These are phyloP conservation scores for Globisporangium middletonii DNA, from an alignment of 352 stramenopile genomes.

Conservation along the genomic window DNA sequence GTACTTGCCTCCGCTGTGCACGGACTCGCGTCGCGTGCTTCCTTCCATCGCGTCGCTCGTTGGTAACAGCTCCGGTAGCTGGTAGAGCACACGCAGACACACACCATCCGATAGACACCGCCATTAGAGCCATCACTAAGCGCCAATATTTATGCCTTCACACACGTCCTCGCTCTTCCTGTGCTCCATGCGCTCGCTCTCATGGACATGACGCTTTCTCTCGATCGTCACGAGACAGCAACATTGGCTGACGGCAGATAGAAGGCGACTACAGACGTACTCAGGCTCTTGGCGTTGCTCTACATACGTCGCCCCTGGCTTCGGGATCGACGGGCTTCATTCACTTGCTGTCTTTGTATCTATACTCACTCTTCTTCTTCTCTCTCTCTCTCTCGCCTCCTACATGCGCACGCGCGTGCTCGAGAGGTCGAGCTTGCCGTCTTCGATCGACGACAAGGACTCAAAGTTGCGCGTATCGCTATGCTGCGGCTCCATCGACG, in stretches of 20 bases:
- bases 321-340: too few species aligned
- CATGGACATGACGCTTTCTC: too few species aligned
- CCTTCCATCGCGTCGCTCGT: constrained; percentile 55
- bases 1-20: constrained; percentile 30
- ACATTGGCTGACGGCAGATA: background rate
- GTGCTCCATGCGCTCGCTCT: too few species aligned
- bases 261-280: too few species aligned
- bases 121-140: too few species aligned
- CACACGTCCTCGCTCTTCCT: background rate
- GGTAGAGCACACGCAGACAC: background rate
- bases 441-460: constrained; percentile 32
- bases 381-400: background rate
- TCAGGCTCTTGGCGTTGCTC: too few species aligned
- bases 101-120: too few species aligned
- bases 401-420: constrained; percentile 28
- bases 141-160: background rate
- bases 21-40: constrained; percentile 27
- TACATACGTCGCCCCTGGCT: too few species aligned
- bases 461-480: constrained; percentile 31
- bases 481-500: constrained; percentile 10
- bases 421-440: constrained; percentile 25
- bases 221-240: too few species aligned
- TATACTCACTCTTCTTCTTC: background rate
- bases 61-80: constrained; percentile 10
- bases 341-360: too few species aligned